Conservation (phyloP, 225 moss, liverwort and hornwort genomes). For the Bryum argenteum region DNA sequence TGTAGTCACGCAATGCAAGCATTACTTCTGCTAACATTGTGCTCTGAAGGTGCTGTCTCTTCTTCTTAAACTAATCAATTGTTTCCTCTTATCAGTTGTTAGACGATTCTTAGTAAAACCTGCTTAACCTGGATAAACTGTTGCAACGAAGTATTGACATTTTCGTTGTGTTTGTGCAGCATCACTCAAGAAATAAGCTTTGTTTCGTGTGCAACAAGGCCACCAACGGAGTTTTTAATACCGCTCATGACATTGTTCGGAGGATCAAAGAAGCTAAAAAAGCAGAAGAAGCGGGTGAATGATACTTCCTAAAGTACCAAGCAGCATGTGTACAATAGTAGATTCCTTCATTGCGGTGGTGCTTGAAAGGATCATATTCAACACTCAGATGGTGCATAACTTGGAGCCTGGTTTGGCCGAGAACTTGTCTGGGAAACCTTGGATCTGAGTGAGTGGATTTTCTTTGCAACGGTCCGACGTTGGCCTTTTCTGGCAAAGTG, state of each 20-base stretch:
- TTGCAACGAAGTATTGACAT: not conserved
- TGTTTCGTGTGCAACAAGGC: conserved; percentile 94
- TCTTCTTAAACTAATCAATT: not conserved
- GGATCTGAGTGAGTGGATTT: conserved; percentile 6
- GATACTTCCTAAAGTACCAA: conserved; percentile 13
- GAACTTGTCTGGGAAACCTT: conserved; percentile 12
- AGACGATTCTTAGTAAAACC: not conserved
- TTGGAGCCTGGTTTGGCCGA: conserved; percentile 6
- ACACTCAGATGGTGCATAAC: conserved; percentile 11
- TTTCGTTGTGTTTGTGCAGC: conserved; percentile 52
- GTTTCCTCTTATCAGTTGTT: not conserved
- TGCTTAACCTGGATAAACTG: not conserved
- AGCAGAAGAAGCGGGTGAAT: conserved; percentile 36
- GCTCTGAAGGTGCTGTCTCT: conserved; percentile 69
- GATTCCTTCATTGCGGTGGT: not conserved
- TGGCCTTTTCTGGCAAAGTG: not conserved
- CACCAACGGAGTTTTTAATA: conserved; percentile 95
- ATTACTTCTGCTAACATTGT: conserved; percentile 93
- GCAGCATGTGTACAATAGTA: conserved; percentile 5
- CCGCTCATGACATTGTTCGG: conserved; percentile 81
- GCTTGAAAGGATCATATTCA: conserved; percentile 20
- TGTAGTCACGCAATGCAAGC: conserved; percentile 82
- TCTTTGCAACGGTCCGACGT: conserved; percentile 2
- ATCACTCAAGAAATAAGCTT: conserved; percentile 76
- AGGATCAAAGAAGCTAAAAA: conserved; percentile 75